Percentiles rank a stretch among this genome's conserved stretches.
phyloP scores from a whole-genome alignment of 2,329 filamentous ascomycete genomes.

The Pyrenophora graminea region DNA sequence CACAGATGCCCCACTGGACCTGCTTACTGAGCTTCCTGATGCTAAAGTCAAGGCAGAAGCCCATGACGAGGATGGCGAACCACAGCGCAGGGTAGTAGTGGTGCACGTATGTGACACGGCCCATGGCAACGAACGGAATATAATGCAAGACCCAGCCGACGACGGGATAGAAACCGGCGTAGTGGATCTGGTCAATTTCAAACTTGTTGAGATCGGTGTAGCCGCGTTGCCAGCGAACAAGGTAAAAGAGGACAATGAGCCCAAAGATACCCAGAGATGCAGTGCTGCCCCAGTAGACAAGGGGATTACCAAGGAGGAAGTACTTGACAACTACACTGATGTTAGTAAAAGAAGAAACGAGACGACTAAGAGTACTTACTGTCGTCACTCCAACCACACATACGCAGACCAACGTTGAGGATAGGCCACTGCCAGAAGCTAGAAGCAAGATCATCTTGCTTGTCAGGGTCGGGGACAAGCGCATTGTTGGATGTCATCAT shows the following conservation, averaged over 20 bases:
- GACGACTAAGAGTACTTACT: conserved; percentile 46
- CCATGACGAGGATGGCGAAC: conserved; percentile 88
- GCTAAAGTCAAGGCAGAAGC: conserved; percentile 87
- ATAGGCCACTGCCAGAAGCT: conserved; percentile 99
- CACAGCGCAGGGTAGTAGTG: conserved; percentile 99
- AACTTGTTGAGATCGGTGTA: conserved; percentile 77
- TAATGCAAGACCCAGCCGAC: conserved; percentile 97
- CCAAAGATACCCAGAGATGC: conserved; percentile 74
- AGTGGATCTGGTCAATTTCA: conserved; percentile 94
- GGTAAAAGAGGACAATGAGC: conserved; percentile 78
- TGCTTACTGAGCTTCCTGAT: conserved; percentile 67
- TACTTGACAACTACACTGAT: conserved; percentile 74
- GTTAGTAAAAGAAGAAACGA: conserved; percentile 16
- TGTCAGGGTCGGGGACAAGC: conserved; percentile 94
- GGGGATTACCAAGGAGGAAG: conserved; percentile 94
- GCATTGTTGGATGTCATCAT: conserved; percentile 99
- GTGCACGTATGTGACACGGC: conserved; percentile 97
- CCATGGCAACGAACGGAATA: conserved; percentile 94
- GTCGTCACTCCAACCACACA: conserved; percentile 97
- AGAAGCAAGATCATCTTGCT: conserved; percentile 97
- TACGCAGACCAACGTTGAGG: conserved; percentile 90
- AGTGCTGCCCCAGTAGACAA: conserved; percentile 95
- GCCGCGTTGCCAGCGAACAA: conserved; percentile 93
- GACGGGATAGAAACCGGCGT: conserved; percentile 86
- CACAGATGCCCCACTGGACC: conserved; percentile 72